These are phyloP conservation scores for Raphanus hybrid DNA, from an alignment of 441 rosid species.

Conservation along the genomic window DNA sequence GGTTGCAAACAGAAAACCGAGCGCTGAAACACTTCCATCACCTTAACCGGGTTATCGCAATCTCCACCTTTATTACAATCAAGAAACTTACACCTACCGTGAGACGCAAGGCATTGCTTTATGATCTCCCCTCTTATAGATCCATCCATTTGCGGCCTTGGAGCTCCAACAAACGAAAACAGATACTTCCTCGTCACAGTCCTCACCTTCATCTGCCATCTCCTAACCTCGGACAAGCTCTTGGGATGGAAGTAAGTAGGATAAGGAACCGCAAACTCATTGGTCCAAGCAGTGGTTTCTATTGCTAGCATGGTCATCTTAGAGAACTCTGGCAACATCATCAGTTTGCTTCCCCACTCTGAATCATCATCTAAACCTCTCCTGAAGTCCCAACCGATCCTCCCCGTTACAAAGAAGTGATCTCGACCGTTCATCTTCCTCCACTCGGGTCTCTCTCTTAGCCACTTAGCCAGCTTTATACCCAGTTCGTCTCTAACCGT, in stretches of 20 bases:
- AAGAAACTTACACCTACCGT: conserved; percentile 53
- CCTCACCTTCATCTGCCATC: conserved; percentile 54
- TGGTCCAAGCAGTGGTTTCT: conserved; percentile 46
- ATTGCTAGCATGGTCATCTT: conserved; percentile 62
- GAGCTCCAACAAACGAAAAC: conserved; percentile 58
- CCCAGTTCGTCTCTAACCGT: conserved; percentile 46
- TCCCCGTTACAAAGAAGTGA: conserved; percentile 58
- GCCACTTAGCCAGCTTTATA: conserved; percentile 47
- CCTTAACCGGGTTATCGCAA: conserved; percentile 60
- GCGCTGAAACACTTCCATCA: conserved; percentile 53
- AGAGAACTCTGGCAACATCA: conserved; percentile 48
- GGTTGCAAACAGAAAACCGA: conserved; percentile 82
- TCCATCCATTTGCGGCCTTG: conserved; percentile 41
- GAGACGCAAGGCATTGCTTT: conserved; percentile 57
- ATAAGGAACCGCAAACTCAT: conserved; percentile 57
- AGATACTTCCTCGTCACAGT: conserved; percentile 43
- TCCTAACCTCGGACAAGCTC: conserved; percentile 36
- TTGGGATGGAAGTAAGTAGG: conserved; percentile 65
- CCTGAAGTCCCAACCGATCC: conserved; percentile 60
- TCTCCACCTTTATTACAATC: conserved; percentile 44
- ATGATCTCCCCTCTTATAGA: conserved; percentile 62
- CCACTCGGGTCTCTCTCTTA: conserved; percentile 54
- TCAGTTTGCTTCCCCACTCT: conserved; percentile 65
- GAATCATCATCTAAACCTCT: conserved; percentile 41
- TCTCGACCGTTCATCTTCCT: conserved; percentile 53